A percentile compares a stretch with the other conserved stretches of the same genome.
Evolutionary conservation across 75 land plant genomes (phyloP).

Genomic region (Isoetes taiwanensis): DNA sequence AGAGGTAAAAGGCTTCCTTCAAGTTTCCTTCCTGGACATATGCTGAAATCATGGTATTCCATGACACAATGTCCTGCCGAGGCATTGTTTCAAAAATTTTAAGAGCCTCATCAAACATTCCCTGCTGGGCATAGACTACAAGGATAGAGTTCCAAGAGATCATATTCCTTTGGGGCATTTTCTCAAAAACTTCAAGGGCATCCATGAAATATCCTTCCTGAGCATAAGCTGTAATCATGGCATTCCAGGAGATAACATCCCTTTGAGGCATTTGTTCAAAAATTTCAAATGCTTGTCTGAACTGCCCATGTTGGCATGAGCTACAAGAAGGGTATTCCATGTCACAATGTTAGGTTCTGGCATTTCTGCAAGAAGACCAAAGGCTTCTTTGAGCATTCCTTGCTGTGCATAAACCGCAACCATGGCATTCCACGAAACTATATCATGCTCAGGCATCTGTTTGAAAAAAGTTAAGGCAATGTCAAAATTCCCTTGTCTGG

Average conservation of each 20-base stretch:
- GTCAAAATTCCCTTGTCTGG: no score
- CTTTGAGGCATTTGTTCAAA: conserved; percentile 36
- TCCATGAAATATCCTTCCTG: conserved; percentile 16
- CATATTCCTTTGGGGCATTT: conserved; percentile 20
- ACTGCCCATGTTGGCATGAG: no score
- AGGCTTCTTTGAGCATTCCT: conserved; percentile 13
- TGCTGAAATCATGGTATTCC: no score
- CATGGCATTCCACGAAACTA: conserved; percentile 22
- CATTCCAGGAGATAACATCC: conserved; percentile 54
- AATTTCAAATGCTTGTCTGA: no score
- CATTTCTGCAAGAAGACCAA: conserved; percentile 8
- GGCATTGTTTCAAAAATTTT: conserved; percentile 11
- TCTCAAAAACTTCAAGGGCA: conserved; percentile 23
- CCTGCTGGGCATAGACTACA: conserved; percentile 30
- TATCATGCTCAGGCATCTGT: background rate
- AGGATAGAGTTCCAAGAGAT: conserved; percentile 20
- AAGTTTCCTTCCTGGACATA: no score
- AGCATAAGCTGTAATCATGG: conserved; percentile 35
- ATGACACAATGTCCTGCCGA: no score
- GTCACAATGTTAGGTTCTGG: background rate
- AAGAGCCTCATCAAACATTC: conserved; percentile 16
- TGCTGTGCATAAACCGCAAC: conserved; percentile 15
- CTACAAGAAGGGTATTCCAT: no score
- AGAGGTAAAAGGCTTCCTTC: no score
- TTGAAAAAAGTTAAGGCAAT: no score